Evolutionary conservation across 257 asterid genomes (phyloP), one percentile per base, ranked within the genome.

Genomic region (Galeopsis tetrahit): DNA sequence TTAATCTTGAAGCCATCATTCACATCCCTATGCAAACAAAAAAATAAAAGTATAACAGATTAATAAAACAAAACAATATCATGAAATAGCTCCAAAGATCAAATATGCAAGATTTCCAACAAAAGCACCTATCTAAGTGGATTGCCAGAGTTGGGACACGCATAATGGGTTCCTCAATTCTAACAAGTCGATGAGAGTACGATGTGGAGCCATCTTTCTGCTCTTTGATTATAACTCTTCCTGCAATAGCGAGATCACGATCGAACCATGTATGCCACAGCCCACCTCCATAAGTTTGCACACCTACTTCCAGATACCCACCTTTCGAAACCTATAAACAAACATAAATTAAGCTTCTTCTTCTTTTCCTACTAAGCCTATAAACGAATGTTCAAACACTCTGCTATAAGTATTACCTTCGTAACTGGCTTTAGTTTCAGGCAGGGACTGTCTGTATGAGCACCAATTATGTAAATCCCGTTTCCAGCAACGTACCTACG

Each of bases 261-360:
- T 95, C 99, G 75, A 95, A 95, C 99, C 98, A 95, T 33, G 99
- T 95, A 61, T 95, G 97, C 99, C 99, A 95, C 78, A 95, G 76
- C 31, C 99, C 99, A 82, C 98, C 87, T 58, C 99, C 98, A 82
- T 95, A 95, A 57, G 92, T 75, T 78, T 95, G 98, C 66, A 92
- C 97, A 32, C 98, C 99, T 76, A 91, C 98, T 88, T 90, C 95
- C 81, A 92, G 69, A 80, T 49, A 95, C 53, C 99, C 99, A 73
- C 95, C 88, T 88, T 92, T 95, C 7, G 89, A 69, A 63, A 90
- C 96, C 99, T 95, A 79, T 17, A 83, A 60, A 62, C 5, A 10
- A 46, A 63, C 49, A 5, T 21, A 21, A 36, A 36, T 28, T 55
- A 21, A 7, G 17, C 28, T 17, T 65, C 28, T 21, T 21, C 28